Percentiles rank a stretch among this genome's conserved stretches.
phyloP scores from a whole-genome alignment of 2,329 filamentous ascomycete genomes.

The Teratosphaeria gauchensis region DNA sequence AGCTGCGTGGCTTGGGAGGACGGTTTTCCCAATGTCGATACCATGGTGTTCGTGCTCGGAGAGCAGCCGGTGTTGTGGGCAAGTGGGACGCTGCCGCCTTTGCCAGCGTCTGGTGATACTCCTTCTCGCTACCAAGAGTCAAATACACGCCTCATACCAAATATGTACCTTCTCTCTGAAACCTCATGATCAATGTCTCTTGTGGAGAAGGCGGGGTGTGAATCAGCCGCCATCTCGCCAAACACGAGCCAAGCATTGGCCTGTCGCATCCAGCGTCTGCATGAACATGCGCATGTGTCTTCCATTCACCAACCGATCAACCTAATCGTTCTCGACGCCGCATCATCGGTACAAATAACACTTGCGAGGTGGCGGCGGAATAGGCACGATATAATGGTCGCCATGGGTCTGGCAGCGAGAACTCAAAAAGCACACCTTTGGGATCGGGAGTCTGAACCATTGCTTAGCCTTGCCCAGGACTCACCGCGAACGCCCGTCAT shows the following conservation, averaged over 20 bases:
- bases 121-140: neutral
- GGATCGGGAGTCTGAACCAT: neutral
- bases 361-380: neutral
- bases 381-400: neutral
- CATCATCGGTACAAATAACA: neutral
- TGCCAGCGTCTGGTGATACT: neutral
- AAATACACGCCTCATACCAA: neutral
- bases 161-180: neutral
- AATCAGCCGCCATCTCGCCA: neutral
- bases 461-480: neutral
- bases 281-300: no score
- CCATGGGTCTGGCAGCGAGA: neutral
- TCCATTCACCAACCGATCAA: neutral
- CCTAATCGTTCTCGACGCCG: neutral
- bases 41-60: no score
- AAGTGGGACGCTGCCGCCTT: neutral
- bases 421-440: neutral
- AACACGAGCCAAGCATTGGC: neutral
- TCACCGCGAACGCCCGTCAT: neutral
- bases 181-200: neutral
- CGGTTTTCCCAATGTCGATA: no score
- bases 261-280: neutral
- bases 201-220: neutral
- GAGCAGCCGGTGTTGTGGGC: no score
- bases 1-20: no score